Conservation (phyloP, 306 rosid species). For the Vigna angularis region DNA sequence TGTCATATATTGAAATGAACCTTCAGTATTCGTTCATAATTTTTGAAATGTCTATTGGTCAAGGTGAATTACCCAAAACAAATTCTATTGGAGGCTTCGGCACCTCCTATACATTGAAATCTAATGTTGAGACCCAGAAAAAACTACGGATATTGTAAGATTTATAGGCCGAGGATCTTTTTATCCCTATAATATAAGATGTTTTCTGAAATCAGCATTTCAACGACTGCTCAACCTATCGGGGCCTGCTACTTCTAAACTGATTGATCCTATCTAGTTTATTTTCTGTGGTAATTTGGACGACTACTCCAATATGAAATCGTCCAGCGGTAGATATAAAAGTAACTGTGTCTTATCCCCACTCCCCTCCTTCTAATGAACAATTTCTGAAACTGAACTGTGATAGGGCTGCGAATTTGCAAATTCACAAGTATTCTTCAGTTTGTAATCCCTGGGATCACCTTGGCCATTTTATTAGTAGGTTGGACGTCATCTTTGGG, state of each 20-base stretch:
- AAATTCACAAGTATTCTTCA: background rate
- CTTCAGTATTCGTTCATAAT: background rate
- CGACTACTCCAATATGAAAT: background rate
- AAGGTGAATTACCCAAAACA: background rate
- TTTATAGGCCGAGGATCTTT: background rate
- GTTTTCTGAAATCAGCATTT: background rate
- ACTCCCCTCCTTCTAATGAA: background rate
- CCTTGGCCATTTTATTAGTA: background rate
- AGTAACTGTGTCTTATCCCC: background rate
- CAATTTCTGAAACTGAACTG: background rate
- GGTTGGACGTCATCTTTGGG: too few relatives aligned
- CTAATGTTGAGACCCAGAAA: background rate
- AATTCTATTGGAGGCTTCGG: background rate
- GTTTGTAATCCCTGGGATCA: background rate
- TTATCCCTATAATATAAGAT: background rate
- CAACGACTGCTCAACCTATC: background rate
- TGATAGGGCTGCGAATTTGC: background rate
- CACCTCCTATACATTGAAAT: background rate
- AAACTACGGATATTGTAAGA: background rate
- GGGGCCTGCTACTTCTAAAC: background rate
- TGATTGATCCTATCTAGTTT: background rate
- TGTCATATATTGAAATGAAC: slow-evolving; percentile 19
- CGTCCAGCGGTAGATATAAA: background rate
- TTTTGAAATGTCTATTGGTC: slow-evolving; percentile 3
- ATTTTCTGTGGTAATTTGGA: background rate